These are phyloP conservation scores for Aspergillus brunneoviolaceus DNA, from an alignment of 2,329 filamentous ascomycete species.

Conservation along the genomic window DNA sequence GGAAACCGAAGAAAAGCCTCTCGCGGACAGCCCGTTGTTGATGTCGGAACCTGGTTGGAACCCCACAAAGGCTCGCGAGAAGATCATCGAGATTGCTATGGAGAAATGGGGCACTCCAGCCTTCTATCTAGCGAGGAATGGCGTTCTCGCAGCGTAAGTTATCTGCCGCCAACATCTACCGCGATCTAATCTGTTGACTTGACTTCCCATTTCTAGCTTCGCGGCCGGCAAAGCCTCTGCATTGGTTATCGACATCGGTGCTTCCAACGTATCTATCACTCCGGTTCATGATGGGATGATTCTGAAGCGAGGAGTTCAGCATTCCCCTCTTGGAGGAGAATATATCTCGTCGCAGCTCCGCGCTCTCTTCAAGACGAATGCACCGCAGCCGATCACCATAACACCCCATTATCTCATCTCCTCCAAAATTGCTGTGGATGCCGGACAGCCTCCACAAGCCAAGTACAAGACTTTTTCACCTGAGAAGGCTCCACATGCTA, in stretches of 20 bases:
- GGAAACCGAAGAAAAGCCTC: conserved; percentile 67
- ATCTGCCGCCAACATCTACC: neutral
- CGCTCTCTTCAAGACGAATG: conserved; percentile 68
- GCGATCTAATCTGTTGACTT: neutral
- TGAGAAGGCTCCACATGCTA: conserved; percentile 58
- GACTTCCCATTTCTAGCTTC: conserved; percentile 53
- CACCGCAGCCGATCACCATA: conserved; percentile 68
- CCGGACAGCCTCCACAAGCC: conserved; percentile 74
- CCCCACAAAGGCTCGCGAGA: conserved; percentile 80
- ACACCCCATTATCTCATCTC: conserved; percentile 85
- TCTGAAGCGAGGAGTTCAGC: conserved; percentile 83
- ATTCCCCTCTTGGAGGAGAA: conserved; percentile 80
- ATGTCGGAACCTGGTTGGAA: conserved; percentile 97
- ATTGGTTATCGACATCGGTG: conserved; percentile 87
- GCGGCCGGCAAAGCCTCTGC: conserved; percentile 91
- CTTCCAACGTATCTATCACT: conserved; percentile 82
- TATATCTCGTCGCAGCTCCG: conserved; percentile 90
- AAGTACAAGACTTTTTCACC: conserved; percentile 68
- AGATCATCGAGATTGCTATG: conserved; percentile 94
- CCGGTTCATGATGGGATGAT: conserved; percentile 94
- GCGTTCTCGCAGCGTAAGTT: conserved; percentile 74
- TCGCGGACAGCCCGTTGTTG: conserved; percentile 85
- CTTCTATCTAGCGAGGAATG: conserved; percentile 87
- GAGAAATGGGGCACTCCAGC: conserved; percentile 94
- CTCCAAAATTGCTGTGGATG: conserved; percentile 85